Evolutionary conservation across 2,329 filamentous ascomycete species (phyloP).

Genomic region (Trichocomaceae sp.): DNA sequence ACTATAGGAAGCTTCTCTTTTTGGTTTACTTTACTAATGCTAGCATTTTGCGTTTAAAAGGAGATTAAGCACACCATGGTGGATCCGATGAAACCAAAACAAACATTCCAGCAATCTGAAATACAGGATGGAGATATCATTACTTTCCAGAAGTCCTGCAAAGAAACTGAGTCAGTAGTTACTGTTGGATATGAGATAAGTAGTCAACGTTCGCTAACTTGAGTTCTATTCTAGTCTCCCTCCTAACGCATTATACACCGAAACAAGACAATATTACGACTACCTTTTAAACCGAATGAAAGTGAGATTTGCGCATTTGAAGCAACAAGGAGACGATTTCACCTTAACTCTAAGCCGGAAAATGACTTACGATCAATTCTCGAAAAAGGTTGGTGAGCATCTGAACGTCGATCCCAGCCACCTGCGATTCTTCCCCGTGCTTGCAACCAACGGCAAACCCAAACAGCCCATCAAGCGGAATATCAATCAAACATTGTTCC

Average conservation of each 20-base stretch:
- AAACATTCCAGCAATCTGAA: constrained; percentile 82
- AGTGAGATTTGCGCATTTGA: constrained; percentile 67
- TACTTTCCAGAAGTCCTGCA: constrained; percentile 71
- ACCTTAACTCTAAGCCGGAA: constrained; percentile 75
- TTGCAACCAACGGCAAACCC: constrained; percentile 66
- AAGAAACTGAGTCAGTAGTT: constrained; percentile 31
- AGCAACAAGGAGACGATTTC: constrained; percentile 59
- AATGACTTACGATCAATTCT: constrained; percentile 80
- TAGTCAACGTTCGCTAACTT: background rate
- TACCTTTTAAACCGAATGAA: constrained; percentile 78
- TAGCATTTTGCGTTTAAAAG: constrained; percentile 25
- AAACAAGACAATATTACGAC: constrained; percentile 85
- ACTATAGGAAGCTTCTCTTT: background rate
- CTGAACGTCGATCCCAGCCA: constrained; percentile 76
- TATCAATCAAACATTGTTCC: constrained; percentile 62
- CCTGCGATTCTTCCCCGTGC: constrained; percentile 84
- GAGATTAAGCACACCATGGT: constrained; percentile 99
- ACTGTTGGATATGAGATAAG: constrained; percentile 3
- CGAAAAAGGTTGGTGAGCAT: constrained; percentile 72
- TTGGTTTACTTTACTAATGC: background rate
- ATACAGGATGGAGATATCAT: constrained; percentile 96
- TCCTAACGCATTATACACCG: constrained; percentile 47
- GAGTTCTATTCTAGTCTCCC: constrained; percentile 21
- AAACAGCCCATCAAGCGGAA: constrained; percentile 71
- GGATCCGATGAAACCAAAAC: constrained; percentile 84